Percentiles rank a stretch among this genome's conserved stretches.
phyloP scores from a whole-genome alignment of 2,329 filamentous ascomycete species.

The Westerdykella aurantiaca region DNA sequence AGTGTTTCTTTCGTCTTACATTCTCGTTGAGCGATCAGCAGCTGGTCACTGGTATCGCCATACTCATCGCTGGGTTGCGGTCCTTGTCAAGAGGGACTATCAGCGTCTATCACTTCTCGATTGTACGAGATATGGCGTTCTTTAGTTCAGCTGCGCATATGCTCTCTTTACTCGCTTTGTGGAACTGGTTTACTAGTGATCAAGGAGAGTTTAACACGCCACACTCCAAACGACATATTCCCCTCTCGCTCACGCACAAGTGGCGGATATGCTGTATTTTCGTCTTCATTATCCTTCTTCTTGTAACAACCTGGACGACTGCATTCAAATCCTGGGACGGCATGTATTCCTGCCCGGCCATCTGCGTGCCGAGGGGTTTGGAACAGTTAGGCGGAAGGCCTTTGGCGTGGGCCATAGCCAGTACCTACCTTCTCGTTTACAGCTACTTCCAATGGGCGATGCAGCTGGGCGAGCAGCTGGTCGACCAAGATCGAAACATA shows the following conservation, averaged over 20 bases:
- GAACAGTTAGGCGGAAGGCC: neutral
- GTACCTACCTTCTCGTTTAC: neutral
- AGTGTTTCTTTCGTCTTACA: constrained; percentile 7
- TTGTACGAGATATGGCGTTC: constrained; percentile 25
- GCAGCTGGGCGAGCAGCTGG: neutral
- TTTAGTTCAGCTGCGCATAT: constrained; percentile 24
- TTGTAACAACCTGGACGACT: neutral
- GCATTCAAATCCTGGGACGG: neutral
- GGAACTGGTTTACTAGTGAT: constrained; percentile 6
- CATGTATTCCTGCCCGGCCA: neutral
- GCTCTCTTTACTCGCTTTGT: constrained; percentile 14
- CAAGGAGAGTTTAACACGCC: neutral
- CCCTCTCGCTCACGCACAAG: neutral
- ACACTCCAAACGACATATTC: neutral
- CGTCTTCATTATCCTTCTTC: neutral
- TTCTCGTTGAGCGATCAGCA: constrained; percentile 24
- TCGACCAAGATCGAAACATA: neutral
- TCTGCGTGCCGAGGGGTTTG: neutral
- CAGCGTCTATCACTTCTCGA: constrained; percentile 20
- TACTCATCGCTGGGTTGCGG: constrained; percentile 18
- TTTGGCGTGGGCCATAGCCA: neutral
- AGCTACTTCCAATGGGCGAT: neutral
- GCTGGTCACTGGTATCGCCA: constrained; percentile 22
- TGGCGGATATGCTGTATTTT: constrained; percentile 2
- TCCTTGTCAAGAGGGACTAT: constrained; percentile 11